These are phyloP conservation scores for Brassica hybrid DNA, from an alignment of 441 rosid species.

Conservation along the genomic window DNA sequence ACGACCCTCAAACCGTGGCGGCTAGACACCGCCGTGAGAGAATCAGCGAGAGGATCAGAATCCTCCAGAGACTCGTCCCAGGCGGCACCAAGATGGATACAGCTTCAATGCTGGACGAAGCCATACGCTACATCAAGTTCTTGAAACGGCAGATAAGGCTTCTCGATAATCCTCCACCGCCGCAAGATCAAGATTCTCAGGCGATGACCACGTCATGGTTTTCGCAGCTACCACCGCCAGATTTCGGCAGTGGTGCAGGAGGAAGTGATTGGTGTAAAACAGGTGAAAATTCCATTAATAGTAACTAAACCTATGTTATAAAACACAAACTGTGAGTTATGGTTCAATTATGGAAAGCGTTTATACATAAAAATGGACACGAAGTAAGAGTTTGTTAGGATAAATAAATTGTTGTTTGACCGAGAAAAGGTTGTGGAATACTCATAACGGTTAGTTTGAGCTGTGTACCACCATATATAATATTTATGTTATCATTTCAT, in stretches of 20 bases:
- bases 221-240: conserved; percentile 33
- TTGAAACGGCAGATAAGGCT: conserved; percentile 78
- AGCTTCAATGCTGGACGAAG: conserved; percentile 89
- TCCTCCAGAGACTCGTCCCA: conserved; percentile 81
- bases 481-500: conserved; percentile 21
- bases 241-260: conserved; percentile 10
- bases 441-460: conserved; percentile 71
- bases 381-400: conserved; percentile 59
- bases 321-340: background rate
- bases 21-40: conserved; percentile 84
- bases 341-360: conserved; percentile 24
- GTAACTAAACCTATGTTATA: conserved; percentile 41
- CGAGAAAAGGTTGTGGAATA: conserved; percentile 52
- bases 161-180: conserved; percentile 43
- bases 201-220: conserved; percentile 32
- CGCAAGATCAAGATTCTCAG: conserved; percentile 36
- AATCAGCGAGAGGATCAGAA: conserved; percentile 81
- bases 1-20: conserved; percentile 87
- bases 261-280: conserved; percentile 36
- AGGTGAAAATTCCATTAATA: conserved; percentile 47
- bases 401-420: conserved; percentile 58
- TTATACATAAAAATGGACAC: conserved; percentile 22
- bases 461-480: conserved; percentile 54
- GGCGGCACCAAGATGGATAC: conserved; percentile 92
- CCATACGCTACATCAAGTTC: conserved; percentile 88